Evolutionary conservation across 1,284 basidiomycete genomes (phyloP), one percentile per base, ranked within the genome.

Genomic region (Pseudozyma hubeiensis): DNA sequence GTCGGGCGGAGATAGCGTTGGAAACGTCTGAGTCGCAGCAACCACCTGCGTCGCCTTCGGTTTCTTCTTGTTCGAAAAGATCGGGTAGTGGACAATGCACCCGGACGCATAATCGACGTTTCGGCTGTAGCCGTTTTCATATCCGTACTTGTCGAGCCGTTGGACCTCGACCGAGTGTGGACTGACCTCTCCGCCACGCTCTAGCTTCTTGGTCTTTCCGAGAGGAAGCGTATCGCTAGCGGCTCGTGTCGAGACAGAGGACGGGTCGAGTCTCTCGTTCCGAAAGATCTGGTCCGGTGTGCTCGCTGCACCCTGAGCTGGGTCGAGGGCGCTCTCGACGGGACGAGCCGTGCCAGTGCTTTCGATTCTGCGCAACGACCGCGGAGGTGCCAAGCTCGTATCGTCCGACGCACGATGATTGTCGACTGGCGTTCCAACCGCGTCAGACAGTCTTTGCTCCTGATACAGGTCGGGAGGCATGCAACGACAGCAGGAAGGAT

Each of bases 71-170:
- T 51, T 44, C 35, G 46, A 8, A 34, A 59, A 71, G 11, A 71
- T 31, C 11, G 68, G 62, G 40, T 71, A 56, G 29, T 64, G 59
- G 53, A 62, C 57, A 7, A 71, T 64, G 39, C 68, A 64, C 0
- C 68, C 68, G 0, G 58, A 62, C 5, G 58, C 50, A 39, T 62
- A 47, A 30, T 71, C 68, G 3, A 53, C 66, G 6, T 59, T 34
- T 8, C 47, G 53, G 24, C 45, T 33, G 29, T 64, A 64, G 6
- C 24, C 50, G 5, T 46, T 5, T 0, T 48, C 62, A 13, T 65
- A 65, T 3, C 55, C 60, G 24, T 47, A 51, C 29, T 52, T 35
- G 14, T 34, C 34, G 39, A 43, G 24, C 24, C 24, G 53, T 31
- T 39, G 29, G 11, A 29, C 29, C 16, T 24, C 37, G n/a, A 14